Base-by-base conservation (phyloP, 78 protist genomes). In the Dictyostelium purpureum region DNA sequence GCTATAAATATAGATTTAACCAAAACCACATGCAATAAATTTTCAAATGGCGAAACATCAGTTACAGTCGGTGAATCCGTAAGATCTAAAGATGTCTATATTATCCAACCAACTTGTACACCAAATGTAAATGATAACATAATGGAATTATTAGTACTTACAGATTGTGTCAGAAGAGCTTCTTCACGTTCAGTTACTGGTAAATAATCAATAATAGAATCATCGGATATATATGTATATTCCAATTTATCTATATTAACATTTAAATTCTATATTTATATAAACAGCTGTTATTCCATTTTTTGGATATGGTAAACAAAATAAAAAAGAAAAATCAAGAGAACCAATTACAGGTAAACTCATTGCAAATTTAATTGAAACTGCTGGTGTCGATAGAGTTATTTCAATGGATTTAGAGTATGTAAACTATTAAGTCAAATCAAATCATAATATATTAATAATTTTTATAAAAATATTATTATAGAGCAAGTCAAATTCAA, bases 301-400 rank as follows among this genome's bases (percentile, higher is more conserved):
- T 42, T 96, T 77, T 75, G 95, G 95, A 0, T 96, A 96, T 37
- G 96, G 96, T 24, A 74, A 94, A 35, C 93, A 94, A 24, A 71
- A 79, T 28, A 74, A 79, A 54, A 87, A 87, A 21, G 92, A 89
- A 18, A 42, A 43, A 28, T 47, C 96, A 45, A 93, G 98, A 42
- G 97, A 94, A 24, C 97, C 98, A 4, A 97, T 97, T 83, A 59
- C 94, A 28, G 95, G 95, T 19, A 93, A 93, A 75, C 78, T 96
- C 9, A 95, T 97, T 14, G 97, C 97, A 56, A 96, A 97, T 40
- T 81, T 96, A 95, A 79, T 97, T 35, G 88, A 73, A 11, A 77
- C 79, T 6, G 74, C 96, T 19, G 98, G 97, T 28, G 97, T 96
- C 21, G 94, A 97, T 75, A 96, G 97, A 52, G 85, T 97, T n/a